Percentiles rank a stretch among this genome's conserved stretches.
phyloP scores from a whole-genome alignment of 2,329 filamentous ascomycete genomes.

The Trichoderma brevicompactum region DNA sequence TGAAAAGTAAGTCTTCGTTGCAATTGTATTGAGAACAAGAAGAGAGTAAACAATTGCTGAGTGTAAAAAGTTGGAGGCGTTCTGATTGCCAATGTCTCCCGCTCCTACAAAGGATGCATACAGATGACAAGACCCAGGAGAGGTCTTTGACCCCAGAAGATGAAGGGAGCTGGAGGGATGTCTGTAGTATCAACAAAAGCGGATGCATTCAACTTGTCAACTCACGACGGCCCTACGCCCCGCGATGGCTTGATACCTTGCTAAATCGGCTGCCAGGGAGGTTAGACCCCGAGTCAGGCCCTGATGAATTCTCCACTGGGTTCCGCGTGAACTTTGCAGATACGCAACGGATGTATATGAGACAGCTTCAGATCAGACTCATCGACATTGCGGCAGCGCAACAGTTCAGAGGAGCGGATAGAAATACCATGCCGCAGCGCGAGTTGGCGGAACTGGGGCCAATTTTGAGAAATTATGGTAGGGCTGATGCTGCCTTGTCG shows the following conservation, averaged over 20 bases:
- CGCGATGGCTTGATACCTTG: background rate
- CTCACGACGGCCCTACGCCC: background rate
- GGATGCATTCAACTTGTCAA: background rate
- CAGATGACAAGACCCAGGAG: background rate
- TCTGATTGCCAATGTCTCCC: background rate
- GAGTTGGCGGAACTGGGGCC: background rate
- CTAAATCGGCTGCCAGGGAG: background rate
- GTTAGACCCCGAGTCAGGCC: background rate
- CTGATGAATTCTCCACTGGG: background rate
- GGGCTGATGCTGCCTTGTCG: background rate
- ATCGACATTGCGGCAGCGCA: background rate
- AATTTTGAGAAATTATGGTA: background rate
- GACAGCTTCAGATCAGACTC: background rate
- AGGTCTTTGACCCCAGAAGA: background rate
- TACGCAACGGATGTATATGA: background rate
- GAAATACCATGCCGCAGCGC: background rate
- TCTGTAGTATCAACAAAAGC: background rate
- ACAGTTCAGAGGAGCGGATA: background rate
- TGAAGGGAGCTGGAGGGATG: background rate
- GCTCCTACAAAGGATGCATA: background rate
- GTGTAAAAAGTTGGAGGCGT: too few species aligned
- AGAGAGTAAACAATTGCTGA: too few species aligned
- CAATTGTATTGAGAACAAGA: too few species aligned
- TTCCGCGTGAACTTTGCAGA: background rate
- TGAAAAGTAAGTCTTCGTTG: too few species aligned